Evolutionary conservation across 1,139 yeast species (phyloP), one percentile per base, ranked within the genome.

Genomic region (Diutina catenulata): DNA sequence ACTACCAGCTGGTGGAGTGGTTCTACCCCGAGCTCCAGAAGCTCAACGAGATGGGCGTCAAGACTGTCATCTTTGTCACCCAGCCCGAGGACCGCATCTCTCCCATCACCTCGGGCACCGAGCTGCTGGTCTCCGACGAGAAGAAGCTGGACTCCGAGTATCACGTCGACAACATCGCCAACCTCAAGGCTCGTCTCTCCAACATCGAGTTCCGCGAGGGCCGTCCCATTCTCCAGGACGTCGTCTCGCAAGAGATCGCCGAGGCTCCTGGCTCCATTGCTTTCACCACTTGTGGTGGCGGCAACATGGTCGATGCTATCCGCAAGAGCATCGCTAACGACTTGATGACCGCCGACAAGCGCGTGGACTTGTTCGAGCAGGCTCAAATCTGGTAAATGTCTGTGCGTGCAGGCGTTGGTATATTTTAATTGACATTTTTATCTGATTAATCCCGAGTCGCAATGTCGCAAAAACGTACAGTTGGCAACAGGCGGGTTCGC

Each of bases 11-110:
- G 0, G 49, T 75, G 28, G 47, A 51, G 11, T 74, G 78, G 76
- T 74, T 75, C 51, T 54, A 56, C 38, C 62, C 66, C 23, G 80
- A 77, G 45, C 53, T 77, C 19, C 40, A 52, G 20, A 49, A 53
- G 5, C 50, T 74, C 40, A 49, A 50, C 38, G 44, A 51, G 21
- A 49, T 63, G 0, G 47, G 46, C 3, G 57, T 68, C 35, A 60
- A 56, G 28, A 60, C 53, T 4, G 55, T 57, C 3, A 51, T 76
- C 1, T 70, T 60, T 42, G 52, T 75, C n/a, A 69, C 78, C 11
- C 50, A 61, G 40, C 71, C 71, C 2, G 45, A 45, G 13, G 13
- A 21, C 8, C 22, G 20, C 9, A 11, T 21, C 28, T 5, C n/a
- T 19, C 11, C 28, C 9, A 15, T 36, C 38, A 10, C 33, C 3